Evolutionary conservation across 805 yeast genomes (phyloP), one percentile per base, ranked within the genome.

Genomic region (Saturnispora mendoncae): DNA sequence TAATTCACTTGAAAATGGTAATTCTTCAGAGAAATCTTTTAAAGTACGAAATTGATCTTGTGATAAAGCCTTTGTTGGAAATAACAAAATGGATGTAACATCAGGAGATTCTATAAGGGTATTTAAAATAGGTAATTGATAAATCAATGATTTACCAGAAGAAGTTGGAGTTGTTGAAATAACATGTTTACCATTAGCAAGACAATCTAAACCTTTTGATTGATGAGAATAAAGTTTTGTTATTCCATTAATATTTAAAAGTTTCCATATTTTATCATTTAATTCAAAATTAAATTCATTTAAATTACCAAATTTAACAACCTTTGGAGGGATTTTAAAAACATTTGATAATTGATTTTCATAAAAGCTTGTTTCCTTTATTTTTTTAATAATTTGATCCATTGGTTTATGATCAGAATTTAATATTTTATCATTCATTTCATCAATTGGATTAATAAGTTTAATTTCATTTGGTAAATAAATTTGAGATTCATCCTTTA

Each of bases 51-150:
- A 80, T 60, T 92, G 99, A 65, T 92, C 98, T 55, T 92, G 98
- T 0, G 99, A 97, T 39, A 92, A 66, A 0, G 99, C 98, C 55
- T 92, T 92, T 0, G 99, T 92, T 2, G 99, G 99, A 52, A 92
- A 92, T 10, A 92, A 78, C 52, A 83, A 87, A 67, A 94, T 67
- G 8, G 95, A 83, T 0, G 94, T 84, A 4, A 72, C 51, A 25
- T 62, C 64, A 9, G 64, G 62, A 33, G 56, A 67, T 8, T 55
- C 51, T 33, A 72, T 67, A 39, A 69, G 61, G 38, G 63, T 68
- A 38, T 69, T 65, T 8, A 88, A 56, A 2, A 90, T 84, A 0
- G 97, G 95, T 2, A 87, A 61, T 58, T 92, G 98, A 54, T 88
- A 92, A 23, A 92, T 84, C 46, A 92, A 65, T 0, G 97, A 88